Evolutionary conservation across 768 basidiomycete species (phyloP), one percentile per base, ranked within the genome.

Genomic region (Pisolithus marmoratus): DNA sequence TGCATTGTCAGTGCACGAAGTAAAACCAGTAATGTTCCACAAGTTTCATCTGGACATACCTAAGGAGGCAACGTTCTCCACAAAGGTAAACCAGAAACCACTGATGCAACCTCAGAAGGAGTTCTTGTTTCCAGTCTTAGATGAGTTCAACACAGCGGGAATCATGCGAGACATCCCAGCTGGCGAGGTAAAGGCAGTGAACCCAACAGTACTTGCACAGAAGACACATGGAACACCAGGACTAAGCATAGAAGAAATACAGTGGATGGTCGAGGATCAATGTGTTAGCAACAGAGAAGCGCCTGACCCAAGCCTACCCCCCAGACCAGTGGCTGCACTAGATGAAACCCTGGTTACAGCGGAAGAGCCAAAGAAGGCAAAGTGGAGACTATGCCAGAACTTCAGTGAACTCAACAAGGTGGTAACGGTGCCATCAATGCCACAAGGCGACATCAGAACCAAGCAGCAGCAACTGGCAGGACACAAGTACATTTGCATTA

Each of bases 1-100:
- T 49, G 72, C 73, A 7, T 54, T 75, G 2, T 65, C 70, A 0
- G 55, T 75, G 11, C 62, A 64, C 19, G 72, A 78, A 50, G 74
- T 77, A 4, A 46, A 42, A 1, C 54, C 59, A 0, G 66, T 76
- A 0, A 43, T 59, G 8, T 69, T 64, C 1, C 65, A 63, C 5
- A 57, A 59, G 1, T 73, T 76, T 53, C 52, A 46, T 1, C 60
- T 76, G 4, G 57, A 70, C 44, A 60, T 77, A 2, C 65, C 66
- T 0, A 43, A 53, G 12, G 63, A 57, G 3, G 48, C 57, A 0
- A 41, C 61, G 9, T 71, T 77, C 54, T 54, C 58, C 0, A 70
- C 46, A 0, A 71, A 70, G 20, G 58, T 71, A 0, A 58, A 63
- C 42, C 72, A 75, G 41, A 17, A 52, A 59, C 60, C 65, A 0